Base-by-base conservation (phyloP, 2,329 filamentous ascomycete species). In the Colletotrichum musicola region DNA sequence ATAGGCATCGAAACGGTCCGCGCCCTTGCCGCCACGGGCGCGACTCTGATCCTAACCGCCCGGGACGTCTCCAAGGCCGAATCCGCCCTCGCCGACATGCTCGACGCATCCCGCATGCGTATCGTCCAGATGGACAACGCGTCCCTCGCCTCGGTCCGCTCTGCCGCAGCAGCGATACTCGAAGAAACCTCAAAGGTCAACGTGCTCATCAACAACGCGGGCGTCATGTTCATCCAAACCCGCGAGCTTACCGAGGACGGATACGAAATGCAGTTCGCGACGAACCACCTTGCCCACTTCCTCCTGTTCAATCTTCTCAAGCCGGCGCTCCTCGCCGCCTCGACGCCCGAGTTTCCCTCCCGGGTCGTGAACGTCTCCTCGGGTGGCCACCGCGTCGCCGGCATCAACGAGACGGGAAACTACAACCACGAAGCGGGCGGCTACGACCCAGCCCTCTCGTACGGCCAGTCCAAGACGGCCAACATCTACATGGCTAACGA, bases 401-500 rank as follows among this genome's bases (percentile, higher is more conserved):
- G 69, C 0, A 72, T 83, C 44, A 73, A 78, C 16, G 47, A 30
- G 64, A 77, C 77, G 30, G 77, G 82, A 62, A 78, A 84, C 73
- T 57, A 61, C 60, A 61, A 68, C 60, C 65, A 50, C 46, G 27
- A 56, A 27, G 54, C 58, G 3, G 74, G 69, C 35, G 69, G 51
- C 6, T 74, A 86, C 67, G 64, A 79, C 4, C 77, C 77, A 0
- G 77, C 73, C 59, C 14, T 62, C 0, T 77, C 82, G 0, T 89
- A 88, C 66, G 81, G 77, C 0, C 82, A 85, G 71, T 78, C 79
- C 51, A 89, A 89, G 71, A 79, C 81, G 0, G 85, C 86, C 9
- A 86, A 84, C 62, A 80, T 87, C 27, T 85, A 81, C 71, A 81
- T 84, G 59, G 81, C 85, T 2, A 86, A 83, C 65, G 80, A 86